Percentiles rank a stretch among this genome's conserved stretches.
Evolutionary conservation across 2,329 filamentous ascomycete genomes (phyloP).

Genomic region (Sporothrix globosa): DNA sequence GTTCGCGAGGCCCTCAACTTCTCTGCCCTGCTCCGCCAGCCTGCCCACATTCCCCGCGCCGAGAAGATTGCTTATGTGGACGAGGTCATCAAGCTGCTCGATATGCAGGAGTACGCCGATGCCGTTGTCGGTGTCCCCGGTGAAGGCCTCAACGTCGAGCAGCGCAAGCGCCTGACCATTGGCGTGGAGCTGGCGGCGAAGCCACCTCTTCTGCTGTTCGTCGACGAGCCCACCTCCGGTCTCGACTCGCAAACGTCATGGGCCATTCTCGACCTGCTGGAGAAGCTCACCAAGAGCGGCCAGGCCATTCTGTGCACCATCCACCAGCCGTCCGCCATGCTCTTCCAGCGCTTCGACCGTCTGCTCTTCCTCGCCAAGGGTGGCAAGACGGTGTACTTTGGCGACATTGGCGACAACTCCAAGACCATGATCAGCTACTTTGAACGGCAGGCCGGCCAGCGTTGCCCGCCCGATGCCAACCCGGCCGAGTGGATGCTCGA

Average conservation of each 20-base stretch:
- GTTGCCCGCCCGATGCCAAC: slow-evolving; percentile 71
- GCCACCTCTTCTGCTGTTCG: slow-evolving; percentile 84
- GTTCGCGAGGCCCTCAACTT: slow-evolving; percentile 88
- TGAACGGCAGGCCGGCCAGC: slow-evolving; percentile 67
- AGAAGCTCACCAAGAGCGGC: slow-evolving; percentile 85
- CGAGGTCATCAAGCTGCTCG: slow-evolving; percentile 86
- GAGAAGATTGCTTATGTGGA: slow-evolving; percentile 90
- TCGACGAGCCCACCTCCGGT: slow-evolving; percentile 94
- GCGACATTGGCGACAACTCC: slow-evolving; percentile 70
- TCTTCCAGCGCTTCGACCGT: slow-evolving; percentile 89
- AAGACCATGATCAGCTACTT: slow-evolving; percentile 73
- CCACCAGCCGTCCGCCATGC: slow-evolving; percentile 92
- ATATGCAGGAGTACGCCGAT: slow-evolving; percentile 89
- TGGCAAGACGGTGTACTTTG: slow-evolving; percentile 80
- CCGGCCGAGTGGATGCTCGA: slow-evolving; percentile 81
- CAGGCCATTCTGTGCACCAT: slow-evolving; percentile 97
- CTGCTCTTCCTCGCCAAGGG: slow-evolving; percentile 78
- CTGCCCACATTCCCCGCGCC: slow-evolving; percentile 66
- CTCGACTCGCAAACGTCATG: slow-evolving; percentile 92
- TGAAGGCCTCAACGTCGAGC: slow-evolving; percentile 76
- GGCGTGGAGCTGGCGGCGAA: slow-evolving; percentile 85
- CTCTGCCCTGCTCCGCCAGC: slow-evolving; percentile 82
- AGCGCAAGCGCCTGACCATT: slow-evolving; percentile 76
- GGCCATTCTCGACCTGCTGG: slow-evolving; percentile 84
- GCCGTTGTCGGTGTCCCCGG: slow-evolving; percentile 88